A percentile compares a stretch with the other conserved stretches of the same genome.
phyloP scores from a whole-genome alignment of 352 stramenopile species.

The Phytophthora hybrid region DNA sequence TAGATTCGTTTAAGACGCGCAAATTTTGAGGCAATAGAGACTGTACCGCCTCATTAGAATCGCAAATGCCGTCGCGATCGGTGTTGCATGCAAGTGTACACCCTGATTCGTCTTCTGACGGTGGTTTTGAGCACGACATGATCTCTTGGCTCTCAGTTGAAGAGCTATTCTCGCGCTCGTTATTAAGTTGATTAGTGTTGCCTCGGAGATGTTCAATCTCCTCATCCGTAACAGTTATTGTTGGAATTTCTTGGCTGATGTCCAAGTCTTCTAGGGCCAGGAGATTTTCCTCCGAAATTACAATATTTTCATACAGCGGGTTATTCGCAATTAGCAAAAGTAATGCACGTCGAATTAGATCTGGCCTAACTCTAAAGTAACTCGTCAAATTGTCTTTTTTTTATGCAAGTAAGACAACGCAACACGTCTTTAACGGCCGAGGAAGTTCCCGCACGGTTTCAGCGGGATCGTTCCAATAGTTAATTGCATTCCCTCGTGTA shows the following conservation, averaged over 20 bases:
- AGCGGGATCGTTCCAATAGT: slow-evolving; percentile 19
- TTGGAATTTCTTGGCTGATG: neutral
- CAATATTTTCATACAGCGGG: slow-evolving; percentile 7
- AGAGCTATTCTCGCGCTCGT: too few relatives aligned
- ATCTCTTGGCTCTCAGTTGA: too few relatives aligned
- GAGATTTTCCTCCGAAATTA: slow-evolving; percentile 2
- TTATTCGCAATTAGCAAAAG: slow-evolving; percentile 8
- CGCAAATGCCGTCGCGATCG: too few relatives aligned
- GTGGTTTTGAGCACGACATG: too few relatives aligned
- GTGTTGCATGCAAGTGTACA: too few relatives aligned
- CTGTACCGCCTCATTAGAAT: too few relatives aligned
- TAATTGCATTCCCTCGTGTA: neutral
- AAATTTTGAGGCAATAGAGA: too few relatives aligned
- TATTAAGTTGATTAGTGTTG: too few relatives aligned
- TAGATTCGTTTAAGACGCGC: too few relatives aligned
- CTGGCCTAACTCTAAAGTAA: neutral
- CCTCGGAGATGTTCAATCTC: neutral
- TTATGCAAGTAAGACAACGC: neutral
- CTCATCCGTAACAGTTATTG: neutral
- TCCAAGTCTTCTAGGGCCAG: neutral
- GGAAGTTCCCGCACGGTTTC: slow-evolving; percentile 2
- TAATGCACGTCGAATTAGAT: slow-evolving; percentile 9
- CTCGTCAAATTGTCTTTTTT: neutral
- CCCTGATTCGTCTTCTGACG: too few relatives aligned
- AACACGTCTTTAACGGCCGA: neutral